These are phyloP conservation scores for Pistacia integerrima DNA, from an alignment of 345 rosid genomes.

Conservation along the genomic window DNA sequence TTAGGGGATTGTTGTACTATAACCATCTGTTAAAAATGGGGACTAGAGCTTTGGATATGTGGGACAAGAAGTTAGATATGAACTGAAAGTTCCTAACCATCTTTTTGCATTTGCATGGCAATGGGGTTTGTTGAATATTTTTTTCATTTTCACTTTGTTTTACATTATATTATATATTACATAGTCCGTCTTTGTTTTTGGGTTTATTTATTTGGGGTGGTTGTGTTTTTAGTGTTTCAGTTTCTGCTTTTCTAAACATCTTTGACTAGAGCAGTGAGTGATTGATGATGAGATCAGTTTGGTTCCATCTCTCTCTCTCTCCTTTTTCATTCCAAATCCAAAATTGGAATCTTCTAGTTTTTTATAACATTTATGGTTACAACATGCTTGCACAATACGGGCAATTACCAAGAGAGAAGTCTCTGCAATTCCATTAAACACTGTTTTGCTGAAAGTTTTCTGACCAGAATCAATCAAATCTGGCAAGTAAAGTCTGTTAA, in stretches of 20 bases:
- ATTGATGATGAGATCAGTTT: neutral
- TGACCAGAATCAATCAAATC: conserved; percentile 25
- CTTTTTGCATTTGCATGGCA: conserved; percentile 47
- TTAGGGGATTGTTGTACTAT: conserved; percentile 26
- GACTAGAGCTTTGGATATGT: conserved; percentile 20
- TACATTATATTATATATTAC: neutral
- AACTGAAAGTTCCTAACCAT: conserved; percentile 68
- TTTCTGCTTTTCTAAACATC: conserved; percentile 1
- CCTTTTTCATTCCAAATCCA: conserved; percentile 6
- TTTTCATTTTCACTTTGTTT: neutral
- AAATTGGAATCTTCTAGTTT: conserved; percentile 28
- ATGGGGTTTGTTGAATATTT: neutral
- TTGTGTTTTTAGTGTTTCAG: neutral
- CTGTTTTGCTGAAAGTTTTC: conserved; percentile 21
- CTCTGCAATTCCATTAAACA: conserved; percentile 21
- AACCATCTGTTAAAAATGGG: conserved; percentile 9
- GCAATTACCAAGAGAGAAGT: conserved; percentile 35
- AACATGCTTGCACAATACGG: conserved; percentile 35
- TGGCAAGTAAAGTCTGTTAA: conserved; percentile 19
- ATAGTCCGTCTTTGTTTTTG: neutral
- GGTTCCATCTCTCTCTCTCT: conserved; percentile 6
- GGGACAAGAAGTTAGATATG: conserved; percentile 58
- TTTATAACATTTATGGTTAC: conserved; percentile 24
- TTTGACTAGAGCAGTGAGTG: conserved; percentile 23
- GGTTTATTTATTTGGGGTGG: neutral